Percentiles rank a stretch among this genome's conserved stretches.
Evolutionary conservation across 345 rosid genomes (phyloP).

Genomic region (Corchorus olitorius): DNA sequence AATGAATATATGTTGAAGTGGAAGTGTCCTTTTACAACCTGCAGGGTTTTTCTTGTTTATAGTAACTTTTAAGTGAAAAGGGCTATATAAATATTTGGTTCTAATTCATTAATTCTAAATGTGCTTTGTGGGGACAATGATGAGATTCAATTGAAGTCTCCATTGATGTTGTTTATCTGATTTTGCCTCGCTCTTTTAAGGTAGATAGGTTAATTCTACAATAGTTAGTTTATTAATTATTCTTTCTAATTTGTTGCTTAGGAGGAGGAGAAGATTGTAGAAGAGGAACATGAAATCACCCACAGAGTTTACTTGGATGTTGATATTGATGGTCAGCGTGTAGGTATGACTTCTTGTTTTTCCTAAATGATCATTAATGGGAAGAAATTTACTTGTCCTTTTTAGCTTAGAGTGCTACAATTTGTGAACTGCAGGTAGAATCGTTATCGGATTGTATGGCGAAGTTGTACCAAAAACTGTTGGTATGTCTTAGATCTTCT

Average conservation of each 20-base stretch:
- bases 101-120: background rate
- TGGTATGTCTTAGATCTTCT: conserved; percentile 54
- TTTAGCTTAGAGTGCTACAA: background rate
- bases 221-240: background rate
- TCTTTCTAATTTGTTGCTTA: conserved; percentile 31
- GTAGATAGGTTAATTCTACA: background rate
- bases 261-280: conserved; percentile 54
- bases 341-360: conserved; percentile 47
- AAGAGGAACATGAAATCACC: conserved; percentile 69
- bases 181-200: background rate
- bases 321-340: conserved; percentile 85
- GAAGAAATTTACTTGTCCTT: background rate
- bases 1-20: background rate
- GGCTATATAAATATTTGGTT: background rate
- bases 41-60: background rate
- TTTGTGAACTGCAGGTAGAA: conserved; percentile 72
- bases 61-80: background rate
- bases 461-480: conserved; percentile 86
- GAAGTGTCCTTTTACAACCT: background rate
- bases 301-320: conserved; percentile 92
- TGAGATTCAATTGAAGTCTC: background rate
- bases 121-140: background rate
- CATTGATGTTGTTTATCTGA: background rate
- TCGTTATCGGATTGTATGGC: conserved; percentile 92
- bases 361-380: background rate